These are phyloP conservation scores for Dianthus caryophyllus DNA, from an alignment of 148 eudicot species.

Conservation along the genomic window DNA sequence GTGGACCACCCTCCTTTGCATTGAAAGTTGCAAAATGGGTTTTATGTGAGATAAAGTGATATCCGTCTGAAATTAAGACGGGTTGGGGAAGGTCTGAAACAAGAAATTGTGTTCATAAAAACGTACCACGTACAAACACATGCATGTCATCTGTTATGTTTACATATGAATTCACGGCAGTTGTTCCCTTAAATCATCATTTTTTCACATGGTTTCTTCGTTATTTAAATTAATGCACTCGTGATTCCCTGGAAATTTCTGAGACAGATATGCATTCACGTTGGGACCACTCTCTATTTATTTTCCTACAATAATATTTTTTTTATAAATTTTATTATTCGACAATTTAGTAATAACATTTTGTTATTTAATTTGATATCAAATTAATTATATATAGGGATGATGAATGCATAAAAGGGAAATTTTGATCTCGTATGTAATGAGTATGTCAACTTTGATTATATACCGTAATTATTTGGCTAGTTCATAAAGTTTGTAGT, in stretches of 20 bases:
- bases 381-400: too few species aligned
- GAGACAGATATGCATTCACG: too few species aligned
- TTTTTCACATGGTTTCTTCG: slow-evolving; percentile 3
- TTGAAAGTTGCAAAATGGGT: too few species aligned
- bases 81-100: too few species aligned
- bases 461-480: not conserved
- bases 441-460: not conserved
- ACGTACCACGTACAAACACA: slow-evolving; percentile 14
- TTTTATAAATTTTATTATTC: not conserved
- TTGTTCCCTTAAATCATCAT: slow-evolving; percentile 16
- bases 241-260: slow-evolving; percentile 5
- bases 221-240: slow-evolving; percentile 15
- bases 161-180: slow-evolving; percentile 14
- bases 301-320: not conserved
- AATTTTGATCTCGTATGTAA: not conserved
- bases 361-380: too few species aligned
- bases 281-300: slow-evolving; percentile 12
- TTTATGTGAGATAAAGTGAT: too few species aligned
- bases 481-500: too few species aligned
- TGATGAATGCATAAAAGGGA: not conserved
- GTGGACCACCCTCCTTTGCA: too few species aligned
- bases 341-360: not conserved
- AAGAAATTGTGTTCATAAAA: too few species aligned
- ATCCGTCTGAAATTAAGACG: too few species aligned
- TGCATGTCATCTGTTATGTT: slow-evolving; percentile 16